phyloP scores from a whole-genome alignment of 768 basidiomycete species.

The Neoboletus magnificus region DNA sequence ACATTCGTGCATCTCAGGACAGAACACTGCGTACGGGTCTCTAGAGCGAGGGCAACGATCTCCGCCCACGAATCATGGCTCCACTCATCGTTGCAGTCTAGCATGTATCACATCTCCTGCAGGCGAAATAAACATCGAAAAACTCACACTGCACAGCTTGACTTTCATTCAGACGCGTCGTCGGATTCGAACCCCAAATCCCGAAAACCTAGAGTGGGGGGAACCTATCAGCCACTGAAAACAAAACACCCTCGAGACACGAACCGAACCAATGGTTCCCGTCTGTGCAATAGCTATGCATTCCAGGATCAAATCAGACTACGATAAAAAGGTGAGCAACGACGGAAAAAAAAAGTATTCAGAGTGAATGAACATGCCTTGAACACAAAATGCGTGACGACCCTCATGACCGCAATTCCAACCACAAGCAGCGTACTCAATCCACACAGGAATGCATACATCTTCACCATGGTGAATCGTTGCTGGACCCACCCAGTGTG shows the following conservation, averaged over 20 bases:
- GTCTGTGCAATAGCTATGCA: slow-evolving; percentile 45
- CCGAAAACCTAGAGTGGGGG: slow-evolving; percentile 40
- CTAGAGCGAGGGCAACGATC: slow-evolving; percentile 60
- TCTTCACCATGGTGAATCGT: slow-evolving; percentile 49
- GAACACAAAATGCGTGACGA: slow-evolving; percentile 62
- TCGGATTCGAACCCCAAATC: slow-evolving; percentile 48
- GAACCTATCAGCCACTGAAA: slow-evolving; percentile 12
- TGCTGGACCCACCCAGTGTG: slow-evolving; percentile 37
- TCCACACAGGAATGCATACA: slow-evolving; percentile 53
- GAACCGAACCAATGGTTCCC: slow-evolving; percentile 31
- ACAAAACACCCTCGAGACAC: slow-evolving; percentile 6
- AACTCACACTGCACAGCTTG: slow-evolving; percentile 50
- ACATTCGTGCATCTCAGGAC: background rate
- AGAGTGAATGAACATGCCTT: slow-evolving; percentile 45
- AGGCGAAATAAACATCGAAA: background rate
- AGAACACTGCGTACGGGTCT: slow-evolving; percentile 44
- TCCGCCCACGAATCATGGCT: slow-evolving; percentile 63
- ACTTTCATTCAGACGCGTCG: slow-evolving; percentile 24
- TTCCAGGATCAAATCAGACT: slow-evolving; percentile 58
- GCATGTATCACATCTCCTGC: slow-evolving; percentile 9
- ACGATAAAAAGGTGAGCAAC: background rate
- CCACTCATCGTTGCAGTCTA: slow-evolving; percentile 66
- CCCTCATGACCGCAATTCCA: slow-evolving; percentile 50
- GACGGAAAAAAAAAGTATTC: background rate
- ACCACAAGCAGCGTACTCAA: slow-evolving; percentile 47